These are phyloP conservation scores for Periconia macrospinosa DNA, from an alignment of 2,329 filamentous ascomycete species.

Conservation along the genomic window DNA sequence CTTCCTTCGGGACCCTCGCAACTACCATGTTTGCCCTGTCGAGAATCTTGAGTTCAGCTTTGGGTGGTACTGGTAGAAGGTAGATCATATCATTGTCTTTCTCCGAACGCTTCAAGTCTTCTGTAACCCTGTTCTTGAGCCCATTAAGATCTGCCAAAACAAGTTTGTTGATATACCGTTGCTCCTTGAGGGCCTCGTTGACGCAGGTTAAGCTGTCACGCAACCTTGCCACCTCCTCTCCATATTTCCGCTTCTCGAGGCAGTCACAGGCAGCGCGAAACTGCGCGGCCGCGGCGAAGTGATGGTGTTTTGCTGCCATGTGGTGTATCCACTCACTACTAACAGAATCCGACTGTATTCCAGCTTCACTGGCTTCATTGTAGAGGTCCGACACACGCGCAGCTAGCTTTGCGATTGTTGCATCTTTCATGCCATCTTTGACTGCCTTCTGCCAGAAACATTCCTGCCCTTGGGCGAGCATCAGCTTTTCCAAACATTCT, in stretches of 20 bases:
- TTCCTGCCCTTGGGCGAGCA: constrained; percentile 92
- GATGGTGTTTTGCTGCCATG: constrained; percentile 94
- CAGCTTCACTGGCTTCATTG: constrained; percentile 78
- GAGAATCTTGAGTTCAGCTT: constrained; percentile 81
- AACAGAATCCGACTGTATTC: constrained; percentile 84
- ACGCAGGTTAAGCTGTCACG: constrained; percentile 81
- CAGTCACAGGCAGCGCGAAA: constrained; percentile 89
- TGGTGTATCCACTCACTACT: constrained; percentile 98
- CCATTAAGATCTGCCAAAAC: constrained; percentile 82
- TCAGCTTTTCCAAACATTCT: constrained; percentile 77
- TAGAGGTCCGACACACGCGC: constrained; percentile 92
- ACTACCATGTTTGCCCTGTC: constrained; percentile 89
- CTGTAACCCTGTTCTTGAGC: constrained; percentile 78
- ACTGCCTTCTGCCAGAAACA: constrained; percentile 98
- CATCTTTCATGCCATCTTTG: constrained; percentile 90
- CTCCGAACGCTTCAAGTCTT: constrained; percentile 88
- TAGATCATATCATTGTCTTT: constrained; percentile 98
- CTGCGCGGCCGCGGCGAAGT: constrained; percentile 94
- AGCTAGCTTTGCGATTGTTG: constrained; percentile 86
- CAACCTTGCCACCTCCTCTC: constrained; percentile 88
- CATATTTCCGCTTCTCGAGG: constrained; percentile 90
- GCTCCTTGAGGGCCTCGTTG: constrained; percentile 83
- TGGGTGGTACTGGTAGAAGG: constrained; percentile 80
- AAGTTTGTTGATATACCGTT: constrained; percentile 76
- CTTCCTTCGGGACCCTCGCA: constrained; percentile 75